phyloP scores from a whole-genome alignment of 73 alveolate species.

The Loxodes magnus region DNA sequence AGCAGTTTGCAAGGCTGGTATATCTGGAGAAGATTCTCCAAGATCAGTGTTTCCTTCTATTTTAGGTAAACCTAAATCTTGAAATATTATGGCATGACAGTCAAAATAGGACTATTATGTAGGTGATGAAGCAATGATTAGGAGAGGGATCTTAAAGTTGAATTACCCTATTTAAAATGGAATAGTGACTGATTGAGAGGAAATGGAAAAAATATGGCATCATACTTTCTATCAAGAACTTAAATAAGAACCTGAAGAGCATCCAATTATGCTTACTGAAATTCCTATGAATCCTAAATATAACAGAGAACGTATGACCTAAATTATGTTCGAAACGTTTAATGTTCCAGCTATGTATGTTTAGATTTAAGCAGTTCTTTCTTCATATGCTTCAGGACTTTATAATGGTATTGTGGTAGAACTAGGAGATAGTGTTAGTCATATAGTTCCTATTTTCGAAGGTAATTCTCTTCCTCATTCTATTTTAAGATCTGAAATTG shows the following conservation, averaged over 20 bases:
- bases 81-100: no score
- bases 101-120: no score
- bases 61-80: no score
- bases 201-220: conserved; percentile 71
- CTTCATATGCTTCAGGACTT: conserved; percentile 64
- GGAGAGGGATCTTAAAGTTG: conserved; percentile 36
- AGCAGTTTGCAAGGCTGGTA: no score
- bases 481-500: conserved; percentile 64
- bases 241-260: conserved; percentile 68
- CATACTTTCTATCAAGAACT: conserved; percentile 59
- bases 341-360: conserved; percentile 68
- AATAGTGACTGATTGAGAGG: conserved; percentile 56
- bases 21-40: no score
- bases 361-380: conserved; percentile 49
- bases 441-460: conserved; percentile 68
- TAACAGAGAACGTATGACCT: conserved; percentile 60
- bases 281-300: conserved; percentile 72
- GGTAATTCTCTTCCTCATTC: conserved; percentile 73
- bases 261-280: conserved; percentile 64
- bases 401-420: conserved; percentile 72
- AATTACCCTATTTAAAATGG: conserved; percentile 59
- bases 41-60: no score
- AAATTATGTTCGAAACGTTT: conserved; percentile 66
- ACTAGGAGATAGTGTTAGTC: conserved; percentile 71
- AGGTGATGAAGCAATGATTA: conserved; percentile 52